Evolutionary conservation across 495 filamentous ascomycete species (phyloP).

Genomic region (Neurospora sp.): DNA sequence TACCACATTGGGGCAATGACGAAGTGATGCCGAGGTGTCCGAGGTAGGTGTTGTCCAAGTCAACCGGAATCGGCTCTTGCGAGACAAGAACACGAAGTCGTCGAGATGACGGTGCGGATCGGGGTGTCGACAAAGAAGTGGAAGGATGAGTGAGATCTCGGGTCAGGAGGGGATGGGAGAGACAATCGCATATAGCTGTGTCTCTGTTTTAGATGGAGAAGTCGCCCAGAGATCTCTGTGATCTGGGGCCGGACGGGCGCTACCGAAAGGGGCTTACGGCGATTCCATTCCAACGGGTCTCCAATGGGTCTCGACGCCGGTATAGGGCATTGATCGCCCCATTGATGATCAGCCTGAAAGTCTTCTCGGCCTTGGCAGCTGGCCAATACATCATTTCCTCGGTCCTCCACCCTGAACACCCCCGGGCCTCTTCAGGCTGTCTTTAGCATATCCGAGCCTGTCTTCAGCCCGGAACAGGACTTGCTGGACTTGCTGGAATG

Average conservation of each 20-base stretch:
- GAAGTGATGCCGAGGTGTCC: neutral
- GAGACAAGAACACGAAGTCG: neutral
- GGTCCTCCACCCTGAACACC: neutral
- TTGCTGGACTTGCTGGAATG: neutral
- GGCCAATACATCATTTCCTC: neutral
- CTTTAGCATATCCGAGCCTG: neutral
- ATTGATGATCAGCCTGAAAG: neutral
- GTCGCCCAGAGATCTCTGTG: neutral
- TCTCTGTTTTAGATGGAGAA: neutral
- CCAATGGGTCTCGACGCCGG: neutral
- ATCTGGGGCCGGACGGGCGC: neutral
- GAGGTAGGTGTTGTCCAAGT: neutral
- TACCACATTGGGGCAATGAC: neutral
- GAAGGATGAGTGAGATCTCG: neutral
- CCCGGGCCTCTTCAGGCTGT: neutral
- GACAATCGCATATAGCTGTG: neutral
- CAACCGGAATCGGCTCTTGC: neutral
- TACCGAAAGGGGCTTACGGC: neutral
- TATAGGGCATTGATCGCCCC: neutral
- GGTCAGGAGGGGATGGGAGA: neutral
- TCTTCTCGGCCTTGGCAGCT: neutral
- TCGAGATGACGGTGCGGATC: neutral
- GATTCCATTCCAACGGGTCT: neutral
- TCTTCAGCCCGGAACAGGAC: neutral
- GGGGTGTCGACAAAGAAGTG: constrained; percentile 1